phyloP scores from a whole-genome alignment of 164 flowering plant genomes.

The Tinospora cordifolia region DNA sequence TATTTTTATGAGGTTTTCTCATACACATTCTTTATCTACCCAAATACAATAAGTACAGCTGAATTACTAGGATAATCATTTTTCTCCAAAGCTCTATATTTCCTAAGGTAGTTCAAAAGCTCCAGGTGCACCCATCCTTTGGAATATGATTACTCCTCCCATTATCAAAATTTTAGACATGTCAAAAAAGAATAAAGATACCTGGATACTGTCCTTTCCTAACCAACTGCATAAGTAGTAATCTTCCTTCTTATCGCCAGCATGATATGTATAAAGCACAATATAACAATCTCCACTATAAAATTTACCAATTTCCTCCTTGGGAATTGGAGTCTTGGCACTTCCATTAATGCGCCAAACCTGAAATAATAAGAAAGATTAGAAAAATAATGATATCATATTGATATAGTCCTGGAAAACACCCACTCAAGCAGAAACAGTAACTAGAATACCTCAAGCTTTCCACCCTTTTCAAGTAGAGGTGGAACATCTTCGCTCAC shows the following conservation, averaged over 20 bases:
- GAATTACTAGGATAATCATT: too few relatives aligned
- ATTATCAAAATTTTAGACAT: too few relatives aligned
- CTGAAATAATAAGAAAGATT: conserved; percentile 29
- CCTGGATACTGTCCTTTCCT: conserved; percentile 93
- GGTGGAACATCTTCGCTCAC: conserved; percentile 89
- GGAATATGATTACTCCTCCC: too few relatives aligned
- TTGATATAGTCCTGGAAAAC: neutral
- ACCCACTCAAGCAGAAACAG: neutral
- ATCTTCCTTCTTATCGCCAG: conserved; percentile 89
- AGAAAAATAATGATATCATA: conserved; percentile 2
- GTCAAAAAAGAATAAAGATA: conserved; percentile 22
- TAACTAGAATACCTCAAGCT: conserved; percentile 58
- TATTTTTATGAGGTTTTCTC: too few relatives aligned
- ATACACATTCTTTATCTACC: too few relatives aligned
- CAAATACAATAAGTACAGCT: too few relatives aligned
- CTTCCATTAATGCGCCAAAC: conserved; percentile 89
- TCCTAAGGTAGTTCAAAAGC: too few relatives aligned
- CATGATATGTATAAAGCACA: conserved; percentile 84
- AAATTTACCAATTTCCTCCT: conserved; percentile 88
- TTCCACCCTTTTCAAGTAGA: conserved; percentile 88
- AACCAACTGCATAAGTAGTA: conserved; percentile 85
- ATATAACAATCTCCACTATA: conserved; percentile 96
- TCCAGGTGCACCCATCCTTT: too few relatives aligned
- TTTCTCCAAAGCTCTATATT: too few relatives aligned
- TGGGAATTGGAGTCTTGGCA: conserved; percentile 80